These are phyloP conservation scores for Cladophialophora immunda DNA, from an alignment of 2,329 filamentous ascomycete species.

Conservation along the genomic window DNA sequence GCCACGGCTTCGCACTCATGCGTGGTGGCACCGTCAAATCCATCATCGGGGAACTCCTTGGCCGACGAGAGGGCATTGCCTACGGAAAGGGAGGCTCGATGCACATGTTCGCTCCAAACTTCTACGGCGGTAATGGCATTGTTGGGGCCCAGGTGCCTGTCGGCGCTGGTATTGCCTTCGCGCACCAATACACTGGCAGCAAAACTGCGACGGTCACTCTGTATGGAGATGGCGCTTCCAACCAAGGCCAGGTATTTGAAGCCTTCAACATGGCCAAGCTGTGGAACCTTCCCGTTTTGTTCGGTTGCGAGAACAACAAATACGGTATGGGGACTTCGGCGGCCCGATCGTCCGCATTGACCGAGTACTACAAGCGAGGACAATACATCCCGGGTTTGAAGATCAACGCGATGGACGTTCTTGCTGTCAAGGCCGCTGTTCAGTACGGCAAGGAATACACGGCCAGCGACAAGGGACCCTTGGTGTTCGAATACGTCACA, in stretches of 20 bases:
- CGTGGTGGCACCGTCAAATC: slow-evolving; percentile 88
- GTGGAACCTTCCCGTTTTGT: slow-evolving; percentile 94
- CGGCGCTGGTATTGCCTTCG: slow-evolving; percentile 94
- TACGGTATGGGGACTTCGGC: slow-evolving; percentile 99
- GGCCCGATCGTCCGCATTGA: slow-evolving; percentile 90
- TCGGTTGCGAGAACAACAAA: slow-evolving; percentile 99
- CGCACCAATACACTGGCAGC: slow-evolving; percentile 90
- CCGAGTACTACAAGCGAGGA: slow-evolving; percentile 99
- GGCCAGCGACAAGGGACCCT: slow-evolving; percentile 81
- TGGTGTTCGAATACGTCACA: slow-evolving; percentile 98
- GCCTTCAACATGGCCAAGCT: slow-evolving; percentile 99
- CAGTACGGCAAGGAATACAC: slow-evolving; percentile 93
- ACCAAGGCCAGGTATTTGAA: slow-evolving; percentile 99
- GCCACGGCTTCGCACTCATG: slow-evolving; percentile 98
- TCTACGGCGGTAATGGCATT: slow-evolving; percentile 99
- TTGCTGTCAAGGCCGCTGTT: slow-evolving; percentile 96
- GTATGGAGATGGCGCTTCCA: slow-evolving; percentile 97
- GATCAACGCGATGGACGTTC: slow-evolving; percentile 99
- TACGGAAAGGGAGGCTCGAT: slow-evolving; percentile 99
- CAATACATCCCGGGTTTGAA: slow-evolving; percentile 99
- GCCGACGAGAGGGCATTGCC: slow-evolving; percentile 93
- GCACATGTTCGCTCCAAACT: slow-evolving; percentile 99
- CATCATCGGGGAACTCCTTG: slow-evolving; percentile 95
- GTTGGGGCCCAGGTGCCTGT: slow-evolving; percentile 98
- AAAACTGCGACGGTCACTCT: slow-evolving; percentile 88